Conservation (phyloP, 148 eudicot species). For the Silene conica region DNA sequence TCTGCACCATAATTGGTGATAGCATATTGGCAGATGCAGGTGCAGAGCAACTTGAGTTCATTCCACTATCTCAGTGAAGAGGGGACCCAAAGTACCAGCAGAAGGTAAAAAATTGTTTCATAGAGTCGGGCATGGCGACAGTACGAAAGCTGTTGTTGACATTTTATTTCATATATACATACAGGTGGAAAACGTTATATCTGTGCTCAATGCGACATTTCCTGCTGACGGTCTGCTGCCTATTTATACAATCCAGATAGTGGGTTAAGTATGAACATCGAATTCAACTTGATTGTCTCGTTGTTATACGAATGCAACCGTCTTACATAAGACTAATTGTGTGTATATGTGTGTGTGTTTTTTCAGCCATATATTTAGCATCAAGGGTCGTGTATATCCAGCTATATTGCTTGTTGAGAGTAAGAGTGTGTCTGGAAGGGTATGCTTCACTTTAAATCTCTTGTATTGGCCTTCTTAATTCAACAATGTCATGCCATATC, state of each 20-base stretch:
- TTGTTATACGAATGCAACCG: background rate
- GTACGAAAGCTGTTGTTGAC: background rate
- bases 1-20: conserved; percentile 33
- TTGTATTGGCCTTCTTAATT: background rate
- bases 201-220: conserved; percentile 76
- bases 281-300: too few relatives aligned
- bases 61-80: conserved; percentile 94
- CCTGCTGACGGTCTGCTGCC: conserved; percentile 92
- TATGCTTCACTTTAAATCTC: conserved; percentile 23
- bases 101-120: conserved; percentile 47
- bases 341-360: too few relatives aligned
- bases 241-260: conserved; percentile 73
- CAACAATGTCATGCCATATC: background rate
- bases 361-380: conserved; percentile 85
- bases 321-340: background rate
- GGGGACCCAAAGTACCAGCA: conserved; percentile 95
- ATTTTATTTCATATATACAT: background rate
- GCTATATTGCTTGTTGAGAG: conserved; percentile 79
- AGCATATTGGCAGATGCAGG: conserved; percentile 98
- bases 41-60: conserved; percentile 96
- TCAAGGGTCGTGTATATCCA: conserved; percentile 88
- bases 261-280: conserved; percentile 31
- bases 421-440: conserved; percentile 72
- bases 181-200: conserved; percentile 82
- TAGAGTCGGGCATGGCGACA: background rate